Conservation (phyloP, 164 flowering plant genomes). For the Stephania japonica region DNA sequence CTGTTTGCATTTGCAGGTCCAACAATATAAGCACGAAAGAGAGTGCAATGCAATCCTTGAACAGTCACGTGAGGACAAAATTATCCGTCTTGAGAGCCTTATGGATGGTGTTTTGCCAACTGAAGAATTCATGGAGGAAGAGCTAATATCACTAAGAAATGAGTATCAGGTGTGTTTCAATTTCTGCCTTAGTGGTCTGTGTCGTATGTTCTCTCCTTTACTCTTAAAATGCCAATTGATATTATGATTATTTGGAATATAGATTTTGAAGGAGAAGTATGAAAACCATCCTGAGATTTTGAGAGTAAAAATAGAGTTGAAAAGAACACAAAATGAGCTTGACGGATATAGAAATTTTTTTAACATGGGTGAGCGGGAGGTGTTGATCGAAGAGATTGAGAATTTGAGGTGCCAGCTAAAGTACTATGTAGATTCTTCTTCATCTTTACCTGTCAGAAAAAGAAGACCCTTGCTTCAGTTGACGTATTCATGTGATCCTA, state of each 20-base stretch:
- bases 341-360: conserved; percentile 61
- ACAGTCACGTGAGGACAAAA: conserved; percentile 89
- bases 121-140: conserved; percentile 87
- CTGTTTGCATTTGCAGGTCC: conserved; percentile 44
- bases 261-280: conserved; percentile 81
- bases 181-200: neutral
- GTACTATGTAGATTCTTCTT: conserved; percentile 54
- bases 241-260: conserved; percentile 13
- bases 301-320: conserved; percentile 59
- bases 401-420: conserved; percentile 76
- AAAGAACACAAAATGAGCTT: conserved; percentile 74
- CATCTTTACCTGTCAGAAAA: conserved; percentile 37
- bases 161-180: conserved; percentile 60
- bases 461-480: conserved; percentile 46
- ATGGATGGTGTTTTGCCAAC: conserved; percentile 90
- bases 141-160: conserved; percentile 54
- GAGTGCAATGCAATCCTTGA: conserved; percentile 86
- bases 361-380: conserved; percentile 89
- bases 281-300: conserved; percentile 84
- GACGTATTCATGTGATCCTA: conserved; percentile 53
- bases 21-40: conserved; percentile 95
- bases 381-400: conserved; percentile 85
- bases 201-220: neutral
- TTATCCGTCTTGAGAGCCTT: conserved; percentile 82
- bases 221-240: conserved; percentile 6